These are phyloP conservation scores for Fonsecaea nubica DNA, from an alignment of 2,329 filamentous ascomycete species.

Conservation along the genomic window DNA sequence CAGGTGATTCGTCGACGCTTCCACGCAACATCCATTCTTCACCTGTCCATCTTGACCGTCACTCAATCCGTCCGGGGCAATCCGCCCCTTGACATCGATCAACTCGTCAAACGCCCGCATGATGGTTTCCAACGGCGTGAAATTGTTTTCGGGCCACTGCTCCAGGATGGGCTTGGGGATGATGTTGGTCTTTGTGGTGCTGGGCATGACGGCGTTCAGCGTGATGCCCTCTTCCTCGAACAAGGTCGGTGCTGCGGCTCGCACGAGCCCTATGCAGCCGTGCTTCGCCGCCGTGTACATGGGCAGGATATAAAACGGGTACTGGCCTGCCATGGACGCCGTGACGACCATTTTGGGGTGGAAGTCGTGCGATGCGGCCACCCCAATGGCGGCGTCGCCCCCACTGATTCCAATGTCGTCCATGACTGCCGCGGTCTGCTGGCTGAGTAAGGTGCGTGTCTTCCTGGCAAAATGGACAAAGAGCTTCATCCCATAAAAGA, in stretches of 20 bases:
- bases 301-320: slow-evolving; percentile 43
- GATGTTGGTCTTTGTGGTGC: slow-evolving; percentile 45
- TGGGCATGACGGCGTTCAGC: slow-evolving; percentile 46
- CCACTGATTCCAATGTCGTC: neutral
- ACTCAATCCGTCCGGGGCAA: slow-evolving; percentile 29
- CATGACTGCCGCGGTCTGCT: neutral
- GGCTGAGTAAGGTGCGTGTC: slow-evolving; percentile 23
- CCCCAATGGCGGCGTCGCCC: neutral
- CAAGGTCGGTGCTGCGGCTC: slow-evolving; percentile 35
- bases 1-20: neutral
- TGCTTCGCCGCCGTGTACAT: slow-evolving; percentile 63
- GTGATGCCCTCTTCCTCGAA: slow-evolving; percentile 43
- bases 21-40: slow-evolving; percentile 17
- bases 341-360: slow-evolving; percentile 51
- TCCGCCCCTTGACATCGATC: slow-evolving; percentile 28
- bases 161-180: slow-evolving; percentile 40
- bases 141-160: slow-evolving; percentile 43
- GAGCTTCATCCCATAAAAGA: slow-evolving; percentile 47
- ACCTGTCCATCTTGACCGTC: slow-evolving; percentile 38
- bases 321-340: slow-evolving; percentile 52
- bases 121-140: slow-evolving; percentile 47
- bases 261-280: slow-evolving; percentile 56
- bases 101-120: slow-evolving; percentile 45
- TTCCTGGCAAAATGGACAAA: slow-evolving; percentile 47
- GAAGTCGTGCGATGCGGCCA: slow-evolving; percentile 9